These are phyloP conservation scores for Tuber melanosporum DNA, from an alignment of 495 filamentous ascomycete species.

Conservation along the genomic window DNA sequence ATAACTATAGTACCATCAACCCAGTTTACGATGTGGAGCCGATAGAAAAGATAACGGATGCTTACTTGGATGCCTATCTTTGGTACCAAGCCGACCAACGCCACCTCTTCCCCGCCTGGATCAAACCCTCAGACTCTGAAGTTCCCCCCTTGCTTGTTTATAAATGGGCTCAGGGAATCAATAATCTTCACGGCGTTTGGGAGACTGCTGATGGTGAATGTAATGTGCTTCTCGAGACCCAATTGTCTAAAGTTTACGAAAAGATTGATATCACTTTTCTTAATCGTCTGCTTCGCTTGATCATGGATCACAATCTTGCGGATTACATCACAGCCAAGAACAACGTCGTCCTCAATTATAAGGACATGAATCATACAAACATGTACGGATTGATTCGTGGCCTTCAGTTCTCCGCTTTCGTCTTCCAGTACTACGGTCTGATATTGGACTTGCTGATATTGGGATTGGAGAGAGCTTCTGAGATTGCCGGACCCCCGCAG, in stretches of 20 bases:
- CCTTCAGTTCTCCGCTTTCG: constrained; percentile 94
- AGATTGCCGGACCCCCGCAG: constrained; percentile 94
- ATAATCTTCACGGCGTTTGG: constrained; percentile 98
- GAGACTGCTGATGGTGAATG: constrained; percentile 91
- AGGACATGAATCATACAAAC: constrained; percentile 99
- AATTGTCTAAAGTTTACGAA: constrained; percentile 97
- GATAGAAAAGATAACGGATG: constrained; percentile 99
- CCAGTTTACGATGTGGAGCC: constrained; percentile 99
- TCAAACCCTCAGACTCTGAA: constrained; percentile 98
- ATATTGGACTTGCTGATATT: constrained; percentile 92
- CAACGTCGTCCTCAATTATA: constrained; percentile 98
- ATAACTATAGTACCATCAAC: constrained; percentile 98
- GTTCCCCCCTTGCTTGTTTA: constrained; percentile 95
- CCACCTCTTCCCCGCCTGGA: constrained; percentile 97
- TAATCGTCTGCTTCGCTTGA: constrained; percentile 84
- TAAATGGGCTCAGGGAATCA: constrained; percentile 99
- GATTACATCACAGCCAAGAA: constrained; percentile 99
- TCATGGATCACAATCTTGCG: constrained; percentile 99
- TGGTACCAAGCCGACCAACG: constrained; percentile 99
- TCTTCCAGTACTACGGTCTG: constrained; percentile 97
- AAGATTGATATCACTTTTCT: constrained; percentile 97
- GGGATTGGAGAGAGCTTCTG: constrained; percentile 86
- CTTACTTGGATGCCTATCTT: constrained; percentile 96
- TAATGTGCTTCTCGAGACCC: constrained; percentile 98
- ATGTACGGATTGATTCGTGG: constrained; percentile 97